phyloP scores from a whole-genome alignment of 2,329 filamentous ascomycete genomes.

The Colletotrichum sp. region DNA sequence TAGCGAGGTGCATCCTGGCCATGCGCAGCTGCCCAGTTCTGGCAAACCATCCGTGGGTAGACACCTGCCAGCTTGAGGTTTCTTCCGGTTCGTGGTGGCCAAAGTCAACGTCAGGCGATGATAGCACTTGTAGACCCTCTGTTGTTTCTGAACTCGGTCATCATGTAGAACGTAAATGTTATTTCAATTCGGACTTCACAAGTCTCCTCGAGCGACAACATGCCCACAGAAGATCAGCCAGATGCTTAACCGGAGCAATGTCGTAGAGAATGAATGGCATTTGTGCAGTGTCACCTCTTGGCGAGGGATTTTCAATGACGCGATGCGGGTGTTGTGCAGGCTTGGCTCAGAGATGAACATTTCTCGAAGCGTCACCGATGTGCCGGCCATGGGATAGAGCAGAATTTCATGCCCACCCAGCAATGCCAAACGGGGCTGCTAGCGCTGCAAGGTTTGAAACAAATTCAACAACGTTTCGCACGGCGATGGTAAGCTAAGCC shows the following conservation, averaged over 20 bases:
- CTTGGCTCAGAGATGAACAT: background rate
- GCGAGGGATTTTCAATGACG: background rate
- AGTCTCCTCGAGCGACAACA: background rate
- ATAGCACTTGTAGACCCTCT: background rate
- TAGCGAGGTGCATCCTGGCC: background rate
- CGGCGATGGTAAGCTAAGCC: background rate
- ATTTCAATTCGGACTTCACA: background rate
- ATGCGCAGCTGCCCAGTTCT: background rate
- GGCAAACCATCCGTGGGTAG: background rate
- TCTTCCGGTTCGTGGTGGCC: background rate
- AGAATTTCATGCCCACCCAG: background rate
- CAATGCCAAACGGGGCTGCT: background rate
- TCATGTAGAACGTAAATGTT: background rate
- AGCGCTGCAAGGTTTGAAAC: slow-evolving; percentile 8
- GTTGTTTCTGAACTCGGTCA: background rate
- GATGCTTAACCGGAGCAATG: background rate
- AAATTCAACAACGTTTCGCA: slow-evolving; percentile 4
- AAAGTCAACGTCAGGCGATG: background rate
- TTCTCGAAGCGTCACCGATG: background rate
- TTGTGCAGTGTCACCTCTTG: background rate
- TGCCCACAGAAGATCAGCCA: background rate
- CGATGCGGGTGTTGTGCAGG: background rate
- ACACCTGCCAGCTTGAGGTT: background rate
- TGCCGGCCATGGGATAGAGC: background rate
- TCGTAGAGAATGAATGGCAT: background rate